Conservation (phyloP, 257 asterid genomes). For the Lithospermum erythrorhizon region DNA sequence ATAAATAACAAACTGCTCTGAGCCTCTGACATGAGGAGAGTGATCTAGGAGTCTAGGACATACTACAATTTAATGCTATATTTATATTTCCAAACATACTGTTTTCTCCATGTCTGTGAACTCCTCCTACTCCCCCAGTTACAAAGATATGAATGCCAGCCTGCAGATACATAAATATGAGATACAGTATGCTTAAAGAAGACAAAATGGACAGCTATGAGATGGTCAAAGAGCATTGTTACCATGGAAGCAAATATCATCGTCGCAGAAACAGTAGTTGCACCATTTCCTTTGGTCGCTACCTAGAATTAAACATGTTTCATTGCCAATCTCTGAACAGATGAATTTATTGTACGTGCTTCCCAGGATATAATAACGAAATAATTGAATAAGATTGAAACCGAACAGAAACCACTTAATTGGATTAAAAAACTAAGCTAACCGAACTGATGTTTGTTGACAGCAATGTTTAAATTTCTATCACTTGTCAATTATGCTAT, state of each 20-base stretch:
- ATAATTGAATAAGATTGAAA: too few relatives aligned
- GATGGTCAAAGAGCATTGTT: slow-evolving; percentile 8
- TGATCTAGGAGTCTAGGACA: neutral
- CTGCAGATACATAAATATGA: slow-evolving; percentile 25
- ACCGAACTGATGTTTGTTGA: too few relatives aligned
- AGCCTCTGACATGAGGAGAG: neutral
- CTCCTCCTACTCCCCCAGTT: slow-evolving; percentile 98
- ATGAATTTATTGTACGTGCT: neutral
- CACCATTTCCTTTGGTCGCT: slow-evolving; percentile 79
- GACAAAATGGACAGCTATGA: neutral
- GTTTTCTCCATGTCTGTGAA: slow-evolving; percentile 81
- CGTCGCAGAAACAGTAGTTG: slow-evolving; percentile 96
- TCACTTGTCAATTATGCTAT: neutral
- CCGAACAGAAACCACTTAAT: neutral
- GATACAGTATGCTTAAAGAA: neutral
- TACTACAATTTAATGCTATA: neutral
- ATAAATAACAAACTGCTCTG: neutral
- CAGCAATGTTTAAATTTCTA: neutral
- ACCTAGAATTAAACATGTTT: slow-evolving; percentile 35
- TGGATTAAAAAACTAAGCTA: neutral
- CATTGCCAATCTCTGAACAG: too few relatives aligned
- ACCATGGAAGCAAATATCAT: slow-evolving; percentile 89
- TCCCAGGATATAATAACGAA: too few relatives aligned
- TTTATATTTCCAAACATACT: slow-evolving; percentile 34
- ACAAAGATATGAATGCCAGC: slow-evolving; percentile 86